Evolutionary conservation across 768 basidiomycete species (phyloP).

Genomic region (Coprinopsis strossmayeri): DNA sequence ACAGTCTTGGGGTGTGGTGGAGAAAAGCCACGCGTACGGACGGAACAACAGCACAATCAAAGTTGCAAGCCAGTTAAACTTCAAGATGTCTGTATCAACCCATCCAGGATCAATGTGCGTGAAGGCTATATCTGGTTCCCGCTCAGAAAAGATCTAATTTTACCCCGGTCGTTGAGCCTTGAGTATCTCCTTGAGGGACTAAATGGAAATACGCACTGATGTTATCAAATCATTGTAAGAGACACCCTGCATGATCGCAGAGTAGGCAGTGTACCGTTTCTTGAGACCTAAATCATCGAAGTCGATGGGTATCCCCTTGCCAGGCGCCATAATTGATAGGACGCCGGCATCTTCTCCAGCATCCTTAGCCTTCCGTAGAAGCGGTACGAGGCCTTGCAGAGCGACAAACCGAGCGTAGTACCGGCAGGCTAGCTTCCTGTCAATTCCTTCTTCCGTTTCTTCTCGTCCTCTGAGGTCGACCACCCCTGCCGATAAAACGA

Average conservation of each 20-base stretch:
- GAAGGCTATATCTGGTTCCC: conserved; percentile 35
- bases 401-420: conserved; percentile 15
- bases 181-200: no score
- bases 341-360: conserved; percentile 44
- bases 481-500: conserved; percentile 41
- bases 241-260: conserved; percentile 17
- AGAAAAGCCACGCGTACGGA: conserved; percentile 18
- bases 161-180: neutral
- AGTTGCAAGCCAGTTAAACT: conserved; percentile 1
- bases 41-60: conserved; percentile 5
- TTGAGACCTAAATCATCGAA: conserved; percentile 41
- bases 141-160: conserved; percentile 16
- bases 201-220: conserved; percentile 15
- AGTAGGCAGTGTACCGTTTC: conserved; percentile 22
- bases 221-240: conserved; percentile 34
- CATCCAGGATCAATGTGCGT: conserved; percentile 36
- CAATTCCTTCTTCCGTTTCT: conserved; percentile 22
- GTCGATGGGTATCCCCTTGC: conserved; percentile 28
- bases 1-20: conserved; percentile 16
- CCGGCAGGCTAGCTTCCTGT: conserved; percentile 21
- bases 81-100: conserved; percentile 23
- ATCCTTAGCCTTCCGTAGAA: conserved; percentile 35
- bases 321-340: conserved; percentile 35
- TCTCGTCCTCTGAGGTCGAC: conserved; percentile 23
- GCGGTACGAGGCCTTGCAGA: conserved; percentile 37